Evolutionary conservation across 2,329 filamentous ascomycete genomes (phyloP), one percentile per base, ranked within the genome.

Genomic region (Diatrype stigma): DNA sequence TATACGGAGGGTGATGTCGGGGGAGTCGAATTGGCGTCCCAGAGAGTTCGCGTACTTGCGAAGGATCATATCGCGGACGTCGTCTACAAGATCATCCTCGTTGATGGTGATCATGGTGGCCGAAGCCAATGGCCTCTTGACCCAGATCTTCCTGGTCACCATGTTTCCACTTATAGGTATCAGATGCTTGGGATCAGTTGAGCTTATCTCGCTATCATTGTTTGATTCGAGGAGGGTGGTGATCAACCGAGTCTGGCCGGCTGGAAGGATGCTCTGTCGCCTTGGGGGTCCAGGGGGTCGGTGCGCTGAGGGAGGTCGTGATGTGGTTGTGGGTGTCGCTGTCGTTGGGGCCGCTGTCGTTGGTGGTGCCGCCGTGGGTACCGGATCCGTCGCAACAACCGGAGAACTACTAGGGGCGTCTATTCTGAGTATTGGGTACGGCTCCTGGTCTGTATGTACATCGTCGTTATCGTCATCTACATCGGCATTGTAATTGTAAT

Each of bases 31-130:
- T 48, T 81, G 88, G 60, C 85, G 85, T 47, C 93, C 93, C 23
- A 99, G 78, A 14, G 91, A 95, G 71, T 99, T 97, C 61, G 85
- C 84, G 69, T 97, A 99, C 74, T 97, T 97, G 63, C 84, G 85
- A 60, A 97, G 75, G 51, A 97, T 94, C 77, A 90, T 84, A 60
- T 96, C 94, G 61, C 93, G 87, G 55, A 96, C 86, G 70, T 96
- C 93, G 69, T 99, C 94, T 51, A 97, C 92, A 61, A 97, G 74
- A 65, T 96, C 91, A 62, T 95, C 90, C 63, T 96, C 89, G 60
- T 84, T 80, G 62, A 96, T 88, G 54, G 87, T 84, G 50, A 99
- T 87, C 63, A 94, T 78, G 14, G 94, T 99, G 37, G 93, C 85
- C 51, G 93, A 96, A 52, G 86, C 89, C 57, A 86, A 81, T 19